phyloP scores from a whole-genome alignment of 768 basidiomycete species.

The Cantharellus anzutake region DNA sequence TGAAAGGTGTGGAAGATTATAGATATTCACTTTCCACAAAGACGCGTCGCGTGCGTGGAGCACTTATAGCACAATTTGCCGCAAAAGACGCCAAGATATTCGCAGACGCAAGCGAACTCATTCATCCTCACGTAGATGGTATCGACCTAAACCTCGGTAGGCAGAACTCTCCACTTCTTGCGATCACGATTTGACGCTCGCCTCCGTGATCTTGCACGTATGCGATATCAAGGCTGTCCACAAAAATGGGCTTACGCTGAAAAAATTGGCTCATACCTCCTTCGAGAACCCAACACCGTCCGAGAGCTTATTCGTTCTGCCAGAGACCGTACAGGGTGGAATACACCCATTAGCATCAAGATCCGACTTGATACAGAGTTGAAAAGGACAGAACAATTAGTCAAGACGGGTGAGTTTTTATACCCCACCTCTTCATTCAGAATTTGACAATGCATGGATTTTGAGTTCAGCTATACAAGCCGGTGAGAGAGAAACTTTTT shows the following conservation, averaged over 20 bases:
- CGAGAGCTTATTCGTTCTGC: constrained; percentile 24
- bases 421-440: too few species aligned
- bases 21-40: not conserved
- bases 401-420: constrained; percentile 15
- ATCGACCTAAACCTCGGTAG: constrained; percentile 28
- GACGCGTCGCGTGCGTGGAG: constrained; percentile 17
- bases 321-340: constrained; percentile 22
- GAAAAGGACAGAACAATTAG: constrained; percentile 22
- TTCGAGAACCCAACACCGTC: constrained; percentile 24
- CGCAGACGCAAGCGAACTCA: constrained; percentile 25
- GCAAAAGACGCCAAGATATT: constrained; percentile 21
- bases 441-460: not conserved
- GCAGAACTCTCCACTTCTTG: not conserved
- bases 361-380: constrained; percentile 26
- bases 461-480: constrained; percentile 17
- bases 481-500: constrained; percentile 15
- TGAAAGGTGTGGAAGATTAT: not conserved
- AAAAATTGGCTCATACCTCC: constrained; percentile 25
- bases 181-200: not conserved
- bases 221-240: constrained; percentile 16
- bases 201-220: too few species aligned
- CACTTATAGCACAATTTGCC: constrained; percentile 27
- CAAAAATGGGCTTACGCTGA: constrained; percentile 26
- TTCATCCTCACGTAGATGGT: constrained; percentile 25
- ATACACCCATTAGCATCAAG: constrained; percentile 27